phyloP scores from a whole-genome alignment of 2,329 filamentous ascomycete species.

The Cercospora sp. region DNA sequence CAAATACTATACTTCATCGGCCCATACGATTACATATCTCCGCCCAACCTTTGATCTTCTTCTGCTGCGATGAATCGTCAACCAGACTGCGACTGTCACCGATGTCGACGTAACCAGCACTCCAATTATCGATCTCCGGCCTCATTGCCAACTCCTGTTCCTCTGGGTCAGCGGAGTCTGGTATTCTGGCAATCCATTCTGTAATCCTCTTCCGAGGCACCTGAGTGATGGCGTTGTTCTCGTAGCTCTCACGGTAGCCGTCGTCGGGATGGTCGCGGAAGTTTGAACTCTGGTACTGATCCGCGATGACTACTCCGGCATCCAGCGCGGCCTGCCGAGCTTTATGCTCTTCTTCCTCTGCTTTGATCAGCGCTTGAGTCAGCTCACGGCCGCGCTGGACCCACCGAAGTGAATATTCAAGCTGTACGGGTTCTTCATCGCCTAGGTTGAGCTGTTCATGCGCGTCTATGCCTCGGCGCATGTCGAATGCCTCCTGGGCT shows the following conservation, averaged over 20 bases:
- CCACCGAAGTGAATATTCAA: neutral
- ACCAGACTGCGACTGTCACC: neutral
- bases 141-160: neutral
- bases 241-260: neutral
- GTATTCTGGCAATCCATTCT: neutral
- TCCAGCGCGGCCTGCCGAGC: constrained; percentile 13
- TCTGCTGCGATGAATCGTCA: neutral
- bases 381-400: neutral
- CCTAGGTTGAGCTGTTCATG: too few relatives aligned
- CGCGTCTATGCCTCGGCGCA: too few relatives aligned
- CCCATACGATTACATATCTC: neutral
- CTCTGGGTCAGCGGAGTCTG: neutral
- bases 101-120: neutral
- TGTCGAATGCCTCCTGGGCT: too few relatives aligned
- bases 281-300: neutral
- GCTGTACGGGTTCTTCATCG: too few relatives aligned
- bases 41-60: neutral
- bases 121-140: neutral
- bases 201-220: neutral
- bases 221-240: neutral
- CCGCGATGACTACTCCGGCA: constrained; percentile 3
- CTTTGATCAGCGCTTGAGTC: constrained; percentile 12
- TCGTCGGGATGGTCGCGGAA: neutral
- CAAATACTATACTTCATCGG: neutral
- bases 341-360: constrained; percentile 13